phyloP scores from a whole-genome alignment of 495 filamentous ascomycete species.

The Penicillium taxi region DNA sequence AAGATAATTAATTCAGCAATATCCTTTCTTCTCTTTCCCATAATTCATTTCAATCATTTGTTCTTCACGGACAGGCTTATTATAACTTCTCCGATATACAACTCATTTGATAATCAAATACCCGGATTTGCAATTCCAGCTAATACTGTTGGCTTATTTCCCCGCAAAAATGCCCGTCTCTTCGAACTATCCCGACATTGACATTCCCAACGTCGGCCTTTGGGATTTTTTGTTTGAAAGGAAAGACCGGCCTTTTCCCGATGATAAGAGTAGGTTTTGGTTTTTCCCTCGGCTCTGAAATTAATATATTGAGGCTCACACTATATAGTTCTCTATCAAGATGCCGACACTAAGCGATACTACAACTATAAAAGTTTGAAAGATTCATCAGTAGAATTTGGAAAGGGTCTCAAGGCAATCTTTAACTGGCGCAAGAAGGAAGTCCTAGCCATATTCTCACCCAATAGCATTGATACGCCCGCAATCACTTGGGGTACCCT shows the following conservation, averaged over 20 bases:
- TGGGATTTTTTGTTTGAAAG: slow-evolving; percentile 76
- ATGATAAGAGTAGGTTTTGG: slow-evolving; percentile 38
- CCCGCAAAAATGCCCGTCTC: slow-evolving; percentile 35
- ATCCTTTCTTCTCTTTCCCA: slow-evolving; percentile 1
- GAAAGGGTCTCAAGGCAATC: slow-evolving; percentile 59
- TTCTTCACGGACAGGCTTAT: too few species aligned
- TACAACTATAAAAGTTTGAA: slow-evolving; percentile 69
- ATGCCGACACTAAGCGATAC: slow-evolving; percentile 61
- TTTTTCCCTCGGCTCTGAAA: too few species aligned
- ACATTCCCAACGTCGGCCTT: slow-evolving; percentile 49
- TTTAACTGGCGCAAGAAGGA: slow-evolving; percentile 80
- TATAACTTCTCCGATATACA: too few species aligned
- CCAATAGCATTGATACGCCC: slow-evolving; percentile 70
- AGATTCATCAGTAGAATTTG: slow-evolving; percentile 62
- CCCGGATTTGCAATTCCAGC: background rate
- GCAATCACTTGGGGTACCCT: slow-evolving; percentile 66
- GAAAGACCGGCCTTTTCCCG: slow-evolving; percentile 56
- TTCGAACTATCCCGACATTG: slow-evolving; percentile 29
- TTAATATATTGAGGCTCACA: too few species aligned
- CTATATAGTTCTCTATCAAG: slow-evolving; percentile 68
- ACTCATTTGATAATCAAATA: too few species aligned
- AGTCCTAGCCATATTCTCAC: slow-evolving; percentile 60
- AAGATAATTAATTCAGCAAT: slow-evolving; percentile 1
- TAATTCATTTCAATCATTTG: background rate
- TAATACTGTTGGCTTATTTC: slow-evolving; percentile 1